Evolutionary conservation across 2,329 filamentous ascomycete genomes (phyloP).

Genomic region (Ascochyta lentis): DNA sequence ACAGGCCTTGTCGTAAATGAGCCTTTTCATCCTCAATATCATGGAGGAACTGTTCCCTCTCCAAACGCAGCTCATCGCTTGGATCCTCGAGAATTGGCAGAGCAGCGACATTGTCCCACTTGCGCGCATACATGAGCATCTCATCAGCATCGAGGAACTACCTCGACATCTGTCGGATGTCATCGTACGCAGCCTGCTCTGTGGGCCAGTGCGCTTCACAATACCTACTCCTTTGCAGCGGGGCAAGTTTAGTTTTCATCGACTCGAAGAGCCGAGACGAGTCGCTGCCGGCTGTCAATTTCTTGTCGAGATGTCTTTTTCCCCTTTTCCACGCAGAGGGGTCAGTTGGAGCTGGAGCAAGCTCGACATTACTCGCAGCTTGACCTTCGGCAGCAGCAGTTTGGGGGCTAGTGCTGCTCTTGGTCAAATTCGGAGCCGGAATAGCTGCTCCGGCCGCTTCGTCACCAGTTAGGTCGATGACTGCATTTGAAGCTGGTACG

Average conservation of each 20-base stretch:
- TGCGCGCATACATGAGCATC: neutral
- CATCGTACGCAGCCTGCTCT: neutral
- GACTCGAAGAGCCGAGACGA: neutral
- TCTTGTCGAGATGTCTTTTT: neutral
- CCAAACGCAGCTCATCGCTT: too few relatives aligned
- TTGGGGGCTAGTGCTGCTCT: too few relatives aligned
- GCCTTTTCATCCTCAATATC: neutral
- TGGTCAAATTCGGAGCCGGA: too few relatives aligned
- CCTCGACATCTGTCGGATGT: neutral
- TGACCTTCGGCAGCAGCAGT: neutral
- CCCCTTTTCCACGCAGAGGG: neutral
- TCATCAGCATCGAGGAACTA: slow-evolving; percentile 3
- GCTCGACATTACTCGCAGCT: too few relatives aligned
- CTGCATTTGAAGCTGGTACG: too few relatives aligned
- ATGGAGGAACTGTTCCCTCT: neutral
- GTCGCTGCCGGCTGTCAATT: neutral
- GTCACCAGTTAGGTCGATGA: too few relatives aligned
- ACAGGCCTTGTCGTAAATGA: neutral
- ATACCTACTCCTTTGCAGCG: neutral
- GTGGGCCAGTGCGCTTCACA: slow-evolving; percentile 2
- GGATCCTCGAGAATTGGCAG: too few relatives aligned
- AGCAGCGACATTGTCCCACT: neutral
- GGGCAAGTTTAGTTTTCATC: neutral
- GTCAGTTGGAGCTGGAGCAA: neutral
- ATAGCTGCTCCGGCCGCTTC: too few relatives aligned